A percentile compares a stretch with the other conserved stretches of the same genome.
These are phyloP conservation scores for Gomphus bonarii DNA, from an alignment of 1,284 basidiomycete genomes.

Conservation along the genomic window DNA sequence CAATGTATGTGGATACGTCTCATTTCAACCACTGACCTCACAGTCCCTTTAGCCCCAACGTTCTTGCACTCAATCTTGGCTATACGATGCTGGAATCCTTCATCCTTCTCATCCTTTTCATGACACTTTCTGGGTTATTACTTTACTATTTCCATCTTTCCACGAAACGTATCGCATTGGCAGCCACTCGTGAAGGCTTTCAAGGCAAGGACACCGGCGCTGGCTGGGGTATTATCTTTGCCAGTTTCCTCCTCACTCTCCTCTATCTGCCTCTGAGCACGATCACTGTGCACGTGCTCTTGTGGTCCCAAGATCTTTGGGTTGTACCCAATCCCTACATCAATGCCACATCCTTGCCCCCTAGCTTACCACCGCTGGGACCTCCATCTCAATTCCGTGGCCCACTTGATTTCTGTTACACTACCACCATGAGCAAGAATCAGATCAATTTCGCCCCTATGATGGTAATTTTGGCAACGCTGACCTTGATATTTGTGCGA, in stretches of 20 bases:
- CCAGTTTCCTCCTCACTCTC: constrained; percentile 50
- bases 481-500: constrained; percentile 46
- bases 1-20: constrained; percentile 38
- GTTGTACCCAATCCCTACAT: constrained; percentile 57
- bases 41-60: constrained; percentile 41
- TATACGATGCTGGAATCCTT: constrained; percentile 43
- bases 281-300: constrained; percentile 58
- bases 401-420: constrained; percentile 71
- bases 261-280: constrained; percentile 64
- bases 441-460: constrained; percentile 65
- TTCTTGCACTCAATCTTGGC: constrained; percentile 59
- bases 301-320: constrained; percentile 71
- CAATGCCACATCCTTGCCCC: constrained; percentile 43
- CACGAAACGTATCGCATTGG: constrained; percentile 36
- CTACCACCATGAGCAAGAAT: constrained; percentile 61
- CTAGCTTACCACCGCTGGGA: constrained; percentile 38
- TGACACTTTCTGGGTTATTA: constrained; percentile 39
- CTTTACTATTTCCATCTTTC: constrained; percentile 47
- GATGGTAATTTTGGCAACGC: constrained; percentile 45
- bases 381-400: constrained; percentile 46
- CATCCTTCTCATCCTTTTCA: constrained; percentile 43
- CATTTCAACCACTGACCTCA: constrained; percentile 12
- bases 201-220: constrained; percentile 31
- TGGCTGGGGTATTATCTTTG: constrained; percentile 44
- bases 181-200: constrained; percentile 44